Evolutionary conservation across 83 land plant species (phyloP), one percentile per base, ranked within the genome.

Genomic region (Larix sibirica): DNA sequence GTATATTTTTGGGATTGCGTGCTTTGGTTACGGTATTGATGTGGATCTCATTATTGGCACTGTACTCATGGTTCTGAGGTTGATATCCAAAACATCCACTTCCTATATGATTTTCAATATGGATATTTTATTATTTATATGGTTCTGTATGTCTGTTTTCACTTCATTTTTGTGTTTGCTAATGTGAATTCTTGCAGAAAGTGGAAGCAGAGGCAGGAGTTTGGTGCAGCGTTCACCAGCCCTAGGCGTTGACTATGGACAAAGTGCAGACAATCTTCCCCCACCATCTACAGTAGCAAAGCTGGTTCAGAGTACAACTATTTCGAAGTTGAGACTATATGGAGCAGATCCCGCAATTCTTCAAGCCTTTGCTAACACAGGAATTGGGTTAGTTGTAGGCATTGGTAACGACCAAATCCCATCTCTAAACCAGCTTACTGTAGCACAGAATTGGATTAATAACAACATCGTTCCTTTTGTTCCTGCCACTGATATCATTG

Each of bases 291-390:
- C 82, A 42, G 95, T 89, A 3, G 94, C 89, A 18, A 20, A 82
- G 65, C 88, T 93, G 23, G 79, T 91, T 26, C 87, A 93, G 69
- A 4, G 84, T 21, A 81, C 85, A 3, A 85, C 86, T 1, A 84
- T 93, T 26, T 44, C 71, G 60, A 61, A 60, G 13, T 86, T 91
- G 13, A 93, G 87, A 79, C 87, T 91, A 73, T 93, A 84, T 84
- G 95, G 89, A 83, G 67, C 95, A 66, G 91, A 93, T 76, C 83
- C 94, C 20, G 6, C 89, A 2, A 94, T 93, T 28, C 91, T 93
- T 64, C 47, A 69, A 1, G 93, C 95, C 12, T 77, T 93, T 24
- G 74, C 80, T 7, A 68, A 77, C 83, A 75, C 94, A 1, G 85
- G 80, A 60, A 79, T 93, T 28, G 4, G 64, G 74, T 82, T 87